A percentile compares a stretch with the other conserved stretches of the same genome.
Conservation (phyloP, 2,329 filamentous ascomycete genomes). For the Fusarium domesticum region DNA sequence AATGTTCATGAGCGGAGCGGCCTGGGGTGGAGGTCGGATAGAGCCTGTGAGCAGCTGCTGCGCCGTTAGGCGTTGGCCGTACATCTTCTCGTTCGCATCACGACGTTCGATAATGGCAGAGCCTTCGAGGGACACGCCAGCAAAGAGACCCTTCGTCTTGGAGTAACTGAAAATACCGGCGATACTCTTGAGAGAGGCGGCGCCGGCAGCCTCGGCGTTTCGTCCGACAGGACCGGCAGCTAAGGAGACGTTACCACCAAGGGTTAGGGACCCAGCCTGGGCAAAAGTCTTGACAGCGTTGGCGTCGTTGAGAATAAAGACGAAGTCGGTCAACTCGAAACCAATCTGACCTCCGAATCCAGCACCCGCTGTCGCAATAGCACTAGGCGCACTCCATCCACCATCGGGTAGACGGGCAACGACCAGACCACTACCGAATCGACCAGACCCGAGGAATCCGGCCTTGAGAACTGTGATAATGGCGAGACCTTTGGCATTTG, state of each 20-base stretch:
- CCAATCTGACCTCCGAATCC: constrained; percentile 85
- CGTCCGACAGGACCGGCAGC: constrained; percentile 90
- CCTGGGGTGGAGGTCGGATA: constrained; percentile 74
- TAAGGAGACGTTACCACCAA: constrained; percentile 94
- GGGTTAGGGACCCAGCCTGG: constrained; percentile 83
- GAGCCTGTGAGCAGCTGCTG: constrained; percentile 75
- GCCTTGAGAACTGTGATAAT: constrained; percentile 85
- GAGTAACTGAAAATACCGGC: constrained; percentile 95
- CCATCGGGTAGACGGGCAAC: constrained; percentile 76
- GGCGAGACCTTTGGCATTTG: constrained; percentile 86
- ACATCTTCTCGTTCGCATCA: constrained; percentile 96
- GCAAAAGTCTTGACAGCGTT: constrained; percentile 90
- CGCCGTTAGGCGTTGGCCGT: constrained; percentile 78
- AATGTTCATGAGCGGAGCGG: constrained; percentile 79
- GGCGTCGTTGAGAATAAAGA: constrained; percentile 95
- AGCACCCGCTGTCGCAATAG: constrained; percentile 76
- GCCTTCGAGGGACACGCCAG: constrained; percentile 90
- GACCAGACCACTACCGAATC: constrained; percentile 79
- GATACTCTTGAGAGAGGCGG: constrained; percentile 83
- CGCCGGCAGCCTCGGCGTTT: constrained; percentile 93
- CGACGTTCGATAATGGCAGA: constrained; percentile 89
- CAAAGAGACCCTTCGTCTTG: constrained; percentile 96
- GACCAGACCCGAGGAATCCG: constrained; percentile 78
- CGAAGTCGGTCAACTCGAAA: constrained; percentile 88
- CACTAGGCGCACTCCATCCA: constrained; percentile 76